Percentiles rank a stretch among this genome's conserved stretches.
These are phyloP conservation scores for Cercophora sp. DNA, from an alignment of 495 filamentous ascomycete species.

Conservation along the genomic window DNA sequence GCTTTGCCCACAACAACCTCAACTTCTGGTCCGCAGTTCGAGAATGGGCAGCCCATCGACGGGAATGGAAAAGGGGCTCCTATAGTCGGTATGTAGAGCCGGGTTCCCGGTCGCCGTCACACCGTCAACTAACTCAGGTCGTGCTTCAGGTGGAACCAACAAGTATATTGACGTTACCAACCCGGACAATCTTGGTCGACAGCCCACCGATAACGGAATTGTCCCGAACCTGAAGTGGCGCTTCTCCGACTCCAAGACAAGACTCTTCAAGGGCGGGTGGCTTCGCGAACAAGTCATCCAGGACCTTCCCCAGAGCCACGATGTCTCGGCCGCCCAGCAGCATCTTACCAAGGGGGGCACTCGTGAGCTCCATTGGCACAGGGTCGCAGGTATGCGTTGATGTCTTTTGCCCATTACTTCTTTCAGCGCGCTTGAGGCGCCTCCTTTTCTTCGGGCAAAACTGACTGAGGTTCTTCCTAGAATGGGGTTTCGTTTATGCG, in stretches of 20 bases:
- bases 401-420: too few relatives aligned
- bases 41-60: constrained; percentile 51
- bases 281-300: constrained; percentile 60
- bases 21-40: constrained; percentile 24
- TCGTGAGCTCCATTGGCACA: constrained; percentile 64
- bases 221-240: constrained; percentile 63
- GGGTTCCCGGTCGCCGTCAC: neutral
- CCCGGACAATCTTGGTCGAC: constrained; percentile 54
- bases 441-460: too few relatives aligned
- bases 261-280: constrained; percentile 59
- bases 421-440: too few relatives aligned
- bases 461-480: too few relatives aligned
- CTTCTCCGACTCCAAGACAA: constrained; percentile 59
- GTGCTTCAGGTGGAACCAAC: constrained; percentile 47
- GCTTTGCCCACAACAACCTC: constrained; percentile 1
- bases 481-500: constrained; percentile 61
- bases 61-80: constrained; percentile 53
- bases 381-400: too few relatives aligned
- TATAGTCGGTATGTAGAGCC: constrained; percentile 43
- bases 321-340: constrained; percentile 60
- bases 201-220: constrained; percentile 55
- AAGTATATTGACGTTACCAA: constrained; percentile 53
- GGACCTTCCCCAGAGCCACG: constrained; percentile 55
- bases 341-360: constrained; percentile 60
- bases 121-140: neutral